phyloP scores from a whole-genome alignment of 2,329 filamentous ascomycete genomes.

The Pseudogymnoascus sp. region DNA sequence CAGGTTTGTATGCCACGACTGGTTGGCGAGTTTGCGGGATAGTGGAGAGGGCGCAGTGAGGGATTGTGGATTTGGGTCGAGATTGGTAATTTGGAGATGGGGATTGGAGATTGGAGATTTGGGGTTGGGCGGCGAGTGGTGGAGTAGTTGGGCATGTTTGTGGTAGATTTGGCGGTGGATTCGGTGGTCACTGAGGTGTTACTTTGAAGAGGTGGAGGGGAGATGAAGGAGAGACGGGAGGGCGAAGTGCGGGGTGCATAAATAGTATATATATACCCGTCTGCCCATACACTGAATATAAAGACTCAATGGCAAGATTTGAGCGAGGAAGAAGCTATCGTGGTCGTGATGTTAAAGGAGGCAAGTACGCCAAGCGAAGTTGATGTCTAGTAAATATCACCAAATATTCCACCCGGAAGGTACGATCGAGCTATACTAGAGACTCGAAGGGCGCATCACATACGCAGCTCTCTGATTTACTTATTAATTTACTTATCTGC shows the following conservation, averaged over 20 bases:
- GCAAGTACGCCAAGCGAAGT: not conserved
- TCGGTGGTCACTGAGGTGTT: not conserved
- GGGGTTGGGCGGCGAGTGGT: not conserved
- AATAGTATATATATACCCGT: not conserved
- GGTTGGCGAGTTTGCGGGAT: not conserved
- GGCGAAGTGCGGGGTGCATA: not conserved
- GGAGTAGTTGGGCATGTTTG: not conserved
- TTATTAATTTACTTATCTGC: too few relatives aligned
- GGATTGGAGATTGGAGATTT: constrained; percentile 4
- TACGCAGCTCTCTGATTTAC: too few relatives aligned
- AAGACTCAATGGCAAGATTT: not conserved
- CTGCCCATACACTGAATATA: not conserved
- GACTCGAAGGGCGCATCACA: too few relatives aligned
- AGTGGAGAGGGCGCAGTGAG: not conserved
- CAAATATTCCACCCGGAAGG: too few relatives aligned
- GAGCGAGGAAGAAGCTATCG: not conserved
- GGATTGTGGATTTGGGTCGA: not conserved
- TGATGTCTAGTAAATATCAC: not conserved
- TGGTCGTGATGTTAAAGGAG: not conserved
- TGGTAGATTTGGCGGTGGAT: not conserved
- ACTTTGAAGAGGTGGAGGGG: too few relatives aligned
- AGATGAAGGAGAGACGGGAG: not conserved
- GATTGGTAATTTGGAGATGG: not conserved
- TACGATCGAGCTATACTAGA: too few relatives aligned
- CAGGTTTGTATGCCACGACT: not conserved